Base-by-base conservation (phyloP, 2,329 filamentous ascomycete species). In the Karstenula rhodostoma region DNA sequence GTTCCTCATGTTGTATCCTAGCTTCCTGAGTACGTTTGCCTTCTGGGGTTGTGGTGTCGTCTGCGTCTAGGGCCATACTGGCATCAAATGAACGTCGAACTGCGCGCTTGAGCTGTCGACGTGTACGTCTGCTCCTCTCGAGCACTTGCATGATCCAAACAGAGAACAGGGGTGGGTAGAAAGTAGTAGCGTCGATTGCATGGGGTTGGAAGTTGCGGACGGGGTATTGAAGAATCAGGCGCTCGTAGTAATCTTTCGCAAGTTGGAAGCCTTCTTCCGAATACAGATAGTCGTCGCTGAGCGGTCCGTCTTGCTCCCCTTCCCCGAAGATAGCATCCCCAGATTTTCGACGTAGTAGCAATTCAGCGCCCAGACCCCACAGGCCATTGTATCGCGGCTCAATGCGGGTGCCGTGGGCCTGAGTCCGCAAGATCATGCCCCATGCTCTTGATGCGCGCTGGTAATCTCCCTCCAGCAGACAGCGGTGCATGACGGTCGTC, bases 301-400 rank as follows among this genome's bases (percentile, higher is more conserved):
- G 56, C n/a, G n/a, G 53, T 47, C n/a, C n/a, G 42, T 40, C 58
- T 17, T 51, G 56, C 33, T 25, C 40, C 12, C 51, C 29, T 7
- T 12, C 47, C 42, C 27, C 43, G 52, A 43, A 60, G 46, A 49
- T 43, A 25, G n/a, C 43, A 44, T 23, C n/a, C 22, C 12, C 57
- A 35, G 66, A 49, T 22, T 60, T 75, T 63, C 78, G 78, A 17
- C 90, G 86, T 79, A 96, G 87, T 58, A 97, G 79, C 22, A 97
- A 86, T 78, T 97, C 94, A 2, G 92, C 92, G 0, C 92, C 93
- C 47, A 97, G 85, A 15, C 89, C 89, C 94, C 94, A 97, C 65
- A 90, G 85, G 37, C 87, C 85, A 69, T 89, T 84, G 22, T 82
- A 82, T 42, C 93, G 86, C 50, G 94, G 76, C 73, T 97, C 92